Percentiles rank a stretch among this genome's conserved stretches.
phyloP scores from a whole-genome alignment of 2,329 filamentous ascomycete species.

The Colletotrichum tofieldiae region DNA sequence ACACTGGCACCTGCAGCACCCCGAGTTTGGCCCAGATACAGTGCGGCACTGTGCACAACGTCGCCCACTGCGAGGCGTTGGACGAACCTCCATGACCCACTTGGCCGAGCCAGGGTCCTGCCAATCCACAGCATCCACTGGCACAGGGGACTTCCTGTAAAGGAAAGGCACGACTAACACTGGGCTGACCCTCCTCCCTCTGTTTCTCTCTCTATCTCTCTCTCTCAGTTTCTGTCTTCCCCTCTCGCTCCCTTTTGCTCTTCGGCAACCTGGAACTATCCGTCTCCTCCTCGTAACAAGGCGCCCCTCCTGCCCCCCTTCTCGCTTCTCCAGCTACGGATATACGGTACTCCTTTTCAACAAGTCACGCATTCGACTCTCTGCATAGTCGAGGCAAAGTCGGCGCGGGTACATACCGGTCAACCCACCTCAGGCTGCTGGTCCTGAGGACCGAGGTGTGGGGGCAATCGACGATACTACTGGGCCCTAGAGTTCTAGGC shows the following conservation, averaged over 20 bases:
- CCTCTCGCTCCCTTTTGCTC: neutral
- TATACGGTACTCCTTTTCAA: neutral
- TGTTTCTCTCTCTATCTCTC: too few relatives aligned
- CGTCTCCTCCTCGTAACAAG: neutral
- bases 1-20: slow-evolving; percentile 19
- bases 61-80: neutral
- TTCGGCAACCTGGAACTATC: neutral
- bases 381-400: neutral
- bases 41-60: neutral
- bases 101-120: slow-evolving; percentile 26
- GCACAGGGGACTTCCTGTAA: slow-evolving; percentile 25
- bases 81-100: slow-evolving; percentile 15
- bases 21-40: slow-evolving; percentile 34
- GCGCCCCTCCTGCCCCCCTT: neutral
- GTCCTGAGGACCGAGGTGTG: slow-evolving; percentile 9
- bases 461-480: slow-evolving; percentile 13
- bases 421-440: neutral
- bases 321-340: neutral
- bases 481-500: slow-evolving; percentile 24
- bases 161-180: neutral
- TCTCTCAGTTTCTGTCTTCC: neutral
- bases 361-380: neutral
- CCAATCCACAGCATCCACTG: slow-evolving; percentile 31
- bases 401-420: neutral
- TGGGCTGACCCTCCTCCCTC: neutral